Percentiles rank a stretch among this genome's conserved stretches.
phyloP scores from a whole-genome alignment of 2,329 filamentous ascomycete species.

The Colletotrichum sidae region DNA sequence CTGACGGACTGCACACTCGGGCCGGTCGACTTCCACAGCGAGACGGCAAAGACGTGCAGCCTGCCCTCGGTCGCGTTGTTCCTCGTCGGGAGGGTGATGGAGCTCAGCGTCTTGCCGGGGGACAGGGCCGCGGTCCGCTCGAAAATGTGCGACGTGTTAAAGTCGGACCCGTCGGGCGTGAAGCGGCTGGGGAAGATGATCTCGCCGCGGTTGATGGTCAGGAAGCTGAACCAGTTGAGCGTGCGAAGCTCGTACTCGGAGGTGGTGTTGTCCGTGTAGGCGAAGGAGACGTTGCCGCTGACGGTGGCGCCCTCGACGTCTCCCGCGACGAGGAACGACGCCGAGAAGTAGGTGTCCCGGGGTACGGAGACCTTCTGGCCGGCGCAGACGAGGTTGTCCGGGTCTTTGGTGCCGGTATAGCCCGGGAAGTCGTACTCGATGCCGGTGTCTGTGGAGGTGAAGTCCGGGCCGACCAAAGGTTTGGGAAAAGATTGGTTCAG shows the following conservation, averaged over 20 bases:
- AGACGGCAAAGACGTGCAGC: slow-evolving; percentile 57
- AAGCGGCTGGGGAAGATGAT: slow-evolving; percentile 56
- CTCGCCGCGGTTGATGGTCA: slow-evolving; percentile 59
- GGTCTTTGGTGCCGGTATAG: slow-evolving; percentile 47
- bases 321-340: slow-evolving; percentile 55
- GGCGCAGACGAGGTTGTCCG: slow-evolving; percentile 58
- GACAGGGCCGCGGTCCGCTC: slow-evolving; percentile 54
- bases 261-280: slow-evolving; percentile 54
- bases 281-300: slow-evolving; percentile 54
- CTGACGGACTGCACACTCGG: slow-evolving; percentile 53
- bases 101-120: slow-evolving; percentile 50
- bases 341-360: slow-evolving; percentile 51
- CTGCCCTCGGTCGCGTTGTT: slow-evolving; percentile 49
- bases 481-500: slow-evolving; percentile 56
- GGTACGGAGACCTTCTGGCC: slow-evolving; percentile 53
- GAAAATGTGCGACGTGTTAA: slow-evolving; percentile 57
- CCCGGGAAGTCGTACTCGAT: slow-evolving; percentile 55
- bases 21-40: slow-evolving; percentile 44
- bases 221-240: slow-evolving; percentile 56
- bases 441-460: slow-evolving; percentile 54
- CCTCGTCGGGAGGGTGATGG: slow-evolving; percentile 54
- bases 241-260: slow-evolving; percentile 56
- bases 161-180: slow-evolving; percentile 53
- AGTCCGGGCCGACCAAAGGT: slow-evolving; percentile 46
- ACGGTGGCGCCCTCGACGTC: slow-evolving; percentile 53